Evolutionary conservation across 805 yeast species (phyloP).

Genomic region (Myxozyma mucilagina): DNA sequence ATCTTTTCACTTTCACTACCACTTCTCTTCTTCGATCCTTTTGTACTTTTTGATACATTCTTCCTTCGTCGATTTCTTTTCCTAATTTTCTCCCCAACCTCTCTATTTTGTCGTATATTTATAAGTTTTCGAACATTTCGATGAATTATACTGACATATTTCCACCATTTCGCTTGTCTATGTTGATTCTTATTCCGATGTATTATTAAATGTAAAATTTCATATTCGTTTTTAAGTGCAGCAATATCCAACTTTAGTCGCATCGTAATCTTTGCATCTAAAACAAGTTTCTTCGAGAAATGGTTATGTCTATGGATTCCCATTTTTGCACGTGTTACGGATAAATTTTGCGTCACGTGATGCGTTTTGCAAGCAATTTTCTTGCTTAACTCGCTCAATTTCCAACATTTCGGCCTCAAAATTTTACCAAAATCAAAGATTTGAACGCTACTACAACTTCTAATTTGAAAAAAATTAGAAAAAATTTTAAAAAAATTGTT

Average conservation of each 20-base stretch:
- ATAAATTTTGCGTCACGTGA: neutral
- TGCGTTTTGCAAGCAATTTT: too few species aligned
- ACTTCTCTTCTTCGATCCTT: neutral
- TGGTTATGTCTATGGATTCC: too few species aligned
- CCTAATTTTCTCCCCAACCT: neutral
- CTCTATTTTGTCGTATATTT: neutral
- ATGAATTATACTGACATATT: conserved; percentile 60
- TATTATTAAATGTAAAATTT: conserved; percentile 60
- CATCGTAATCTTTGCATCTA: neutral
- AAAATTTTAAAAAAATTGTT: neutral
- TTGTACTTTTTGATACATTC: neutral
- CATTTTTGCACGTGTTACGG: too few species aligned
- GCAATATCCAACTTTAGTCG: neutral
- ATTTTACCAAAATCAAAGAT: neutral
- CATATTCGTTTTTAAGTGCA: conserved; percentile 51
- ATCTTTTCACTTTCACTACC: neutral
- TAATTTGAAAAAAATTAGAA: neutral
- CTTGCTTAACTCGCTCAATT: too few species aligned
- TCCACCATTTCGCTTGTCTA: conserved; percentile 75
- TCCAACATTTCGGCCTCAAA: too few species aligned
- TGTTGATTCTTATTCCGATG: conserved; percentile 80
- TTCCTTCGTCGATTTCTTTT: neutral
- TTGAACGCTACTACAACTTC: neutral
- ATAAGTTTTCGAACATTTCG: conserved; percentile 40
- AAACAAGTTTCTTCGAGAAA: neutral